Conservation (phyloP, 352 stramenopile species). For the Phytophthora pluvialis region DNA sequence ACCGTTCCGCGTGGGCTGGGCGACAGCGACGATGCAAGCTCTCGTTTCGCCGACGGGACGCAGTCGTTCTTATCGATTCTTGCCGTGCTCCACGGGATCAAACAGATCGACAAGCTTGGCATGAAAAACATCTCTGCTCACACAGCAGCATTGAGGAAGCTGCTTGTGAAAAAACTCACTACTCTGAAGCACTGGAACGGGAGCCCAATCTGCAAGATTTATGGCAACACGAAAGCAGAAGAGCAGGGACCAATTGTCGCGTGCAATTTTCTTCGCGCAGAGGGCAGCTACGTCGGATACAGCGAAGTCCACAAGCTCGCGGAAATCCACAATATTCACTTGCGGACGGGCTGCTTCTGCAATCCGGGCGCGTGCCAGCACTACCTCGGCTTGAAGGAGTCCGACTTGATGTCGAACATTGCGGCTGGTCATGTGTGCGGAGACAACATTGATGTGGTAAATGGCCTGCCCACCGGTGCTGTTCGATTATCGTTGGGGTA, state of each 20-base stretch:
- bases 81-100: slow-evolving; percentile 58
- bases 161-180: slow-evolving; percentile 45
- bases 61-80: slow-evolving; percentile 74
- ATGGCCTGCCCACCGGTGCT: slow-evolving; percentile 69
- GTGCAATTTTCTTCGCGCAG: slow-evolving; percentile 65
- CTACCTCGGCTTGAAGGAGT: slow-evolving; percentile 61
- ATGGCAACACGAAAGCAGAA: slow-evolving; percentile 36
- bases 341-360: slow-evolving; percentile 83
- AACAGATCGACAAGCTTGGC: slow-evolving; percentile 46
- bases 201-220: slow-evolving; percentile 54
- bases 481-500: slow-evolving; percentile 77
- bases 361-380: slow-evolving; percentile 80
- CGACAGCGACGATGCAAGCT: slow-evolving; percentile 14
- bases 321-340: slow-evolving; percentile 67
- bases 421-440: slow-evolving; percentile 72
- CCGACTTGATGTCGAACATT: slow-evolving; percentile 60
- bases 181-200: slow-evolving; percentile 64
- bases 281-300: slow-evolving; percentile 75
- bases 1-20: slow-evolving; percentile 39
- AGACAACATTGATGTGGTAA: slow-evolving; percentile 70
- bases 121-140: slow-evolving; percentile 61
- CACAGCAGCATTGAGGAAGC: slow-evolving; percentile 46
- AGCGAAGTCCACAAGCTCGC: slow-evolving; percentile 73
- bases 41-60: slow-evolving; percentile 67
- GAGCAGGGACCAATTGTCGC: slow-evolving; percentile 56